Percentiles rank a stretch among this genome's conserved stretches.
Conservation (phyloP, 2,329 filamentous ascomycete genomes). For the Aaosphaeria arxii region DNA sequence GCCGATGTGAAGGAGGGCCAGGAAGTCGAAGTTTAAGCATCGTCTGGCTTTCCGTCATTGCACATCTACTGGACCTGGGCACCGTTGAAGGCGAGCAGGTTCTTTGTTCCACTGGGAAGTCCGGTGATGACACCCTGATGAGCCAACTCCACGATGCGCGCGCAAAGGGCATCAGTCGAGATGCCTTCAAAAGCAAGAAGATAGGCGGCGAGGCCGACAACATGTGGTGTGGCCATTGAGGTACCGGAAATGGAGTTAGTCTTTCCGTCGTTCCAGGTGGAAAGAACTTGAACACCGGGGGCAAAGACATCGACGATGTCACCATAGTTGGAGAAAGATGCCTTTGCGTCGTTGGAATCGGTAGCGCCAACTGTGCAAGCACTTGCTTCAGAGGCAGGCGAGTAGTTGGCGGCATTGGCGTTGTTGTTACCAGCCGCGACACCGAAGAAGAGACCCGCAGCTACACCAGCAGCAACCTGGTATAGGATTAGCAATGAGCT, state of each 20-base stretch:
- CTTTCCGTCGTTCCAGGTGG: conserved; percentile 43
- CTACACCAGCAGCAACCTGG: conserved; percentile 28
- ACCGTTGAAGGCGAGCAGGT: conserved; percentile 55
- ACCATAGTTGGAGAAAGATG: conserved; percentile 37
- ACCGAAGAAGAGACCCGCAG: conserved; percentile 34
- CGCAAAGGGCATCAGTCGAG: conserved; percentile 42
- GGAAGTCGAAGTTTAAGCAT: no score
- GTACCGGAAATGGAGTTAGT: conserved; percentile 55
- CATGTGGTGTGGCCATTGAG: conserved; percentile 67
- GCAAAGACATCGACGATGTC: conserved; percentile 34
- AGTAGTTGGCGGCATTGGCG: conserved; percentile 19
- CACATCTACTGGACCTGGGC: neutral
- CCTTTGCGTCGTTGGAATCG: conserved; percentile 23
- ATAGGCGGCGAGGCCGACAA: conserved; percentile 67
- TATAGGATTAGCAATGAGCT: conserved; percentile 1
- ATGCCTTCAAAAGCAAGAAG: conserved; percentile 52
- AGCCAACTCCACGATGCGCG: conserved; percentile 44
- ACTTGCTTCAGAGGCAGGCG: conserved; percentile 31
- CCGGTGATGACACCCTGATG: conserved; percentile 37
- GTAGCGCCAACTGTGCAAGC: conserved; percentile 40
- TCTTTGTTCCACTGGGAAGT: conserved; percentile 43
- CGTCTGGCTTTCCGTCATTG: no score
- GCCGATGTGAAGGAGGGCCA: no score
- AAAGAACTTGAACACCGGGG: conserved; percentile 40
- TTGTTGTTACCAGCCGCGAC: conserved; percentile 38